Evolutionary conservation across 305 asterid genomes (phyloP).

Genomic region (Withania somnifera): DNA sequence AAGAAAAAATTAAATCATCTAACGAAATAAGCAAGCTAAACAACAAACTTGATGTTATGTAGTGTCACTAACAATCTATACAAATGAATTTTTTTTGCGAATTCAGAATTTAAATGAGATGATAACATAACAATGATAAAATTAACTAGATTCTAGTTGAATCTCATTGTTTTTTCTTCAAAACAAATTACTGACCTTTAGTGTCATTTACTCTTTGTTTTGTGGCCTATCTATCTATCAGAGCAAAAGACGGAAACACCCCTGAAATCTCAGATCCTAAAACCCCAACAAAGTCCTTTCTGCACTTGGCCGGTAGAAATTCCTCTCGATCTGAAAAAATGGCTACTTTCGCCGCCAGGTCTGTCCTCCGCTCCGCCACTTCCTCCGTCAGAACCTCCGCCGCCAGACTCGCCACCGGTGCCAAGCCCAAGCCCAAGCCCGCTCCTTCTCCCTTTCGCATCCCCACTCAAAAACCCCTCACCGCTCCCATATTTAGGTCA

Average conservation of each 20-base stretch:
- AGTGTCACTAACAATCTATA: background rate
- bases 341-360: slow-evolving; percentile 71
- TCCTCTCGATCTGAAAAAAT: slow-evolving; percentile 22
- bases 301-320: background rate
- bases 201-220: background rate
- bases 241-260: background rate
- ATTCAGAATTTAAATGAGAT: too few relatives aligned
- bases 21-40: background rate
- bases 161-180: background rate
- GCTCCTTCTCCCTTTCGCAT: slow-evolving; percentile 53
- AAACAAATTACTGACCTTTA: background rate
- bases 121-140: background rate
- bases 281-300: slow-evolving; percentile 34
- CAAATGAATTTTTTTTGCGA: too few relatives aligned
- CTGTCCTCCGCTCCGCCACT: slow-evolving; percentile 51
- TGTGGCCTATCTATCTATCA: background rate
- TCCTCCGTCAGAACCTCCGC: slow-evolving; percentile 40
- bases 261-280: slow-evolving; percentile 8
- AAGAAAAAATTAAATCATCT: background rate
- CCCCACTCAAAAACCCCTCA: slow-evolving; percentile 53
- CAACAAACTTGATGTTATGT: background rate
- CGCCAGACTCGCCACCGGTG: slow-evolving; percentile 32
- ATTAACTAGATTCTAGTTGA: background rate
- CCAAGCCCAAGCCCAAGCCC: slow-evolving; percentile 48
- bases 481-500: slow-evolving; percentile 77